Evolutionary conservation across 129 eudicot species (phyloP), one percentile per base, ranked within the genome.

Genomic region (Pulicaria dysenterica): DNA sequence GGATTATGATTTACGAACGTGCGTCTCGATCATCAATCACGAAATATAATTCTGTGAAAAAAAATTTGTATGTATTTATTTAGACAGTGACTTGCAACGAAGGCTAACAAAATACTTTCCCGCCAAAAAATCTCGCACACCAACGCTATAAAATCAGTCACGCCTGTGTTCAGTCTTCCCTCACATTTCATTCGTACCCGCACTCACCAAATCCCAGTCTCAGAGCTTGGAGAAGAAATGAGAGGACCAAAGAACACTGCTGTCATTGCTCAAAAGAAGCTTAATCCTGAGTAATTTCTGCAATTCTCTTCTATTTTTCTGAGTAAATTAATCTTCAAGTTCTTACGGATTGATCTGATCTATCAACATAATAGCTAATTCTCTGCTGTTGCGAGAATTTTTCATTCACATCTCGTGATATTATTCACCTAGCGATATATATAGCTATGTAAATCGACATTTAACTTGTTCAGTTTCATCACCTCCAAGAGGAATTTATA

Each of bases 231-330:
- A 43, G 62, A 5, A 58, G 64, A 54, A 59, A 78, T 83, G 83
- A 78, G 79, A 74, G 86, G 73, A 69, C 80, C 82, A 1, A 74
- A 74, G 63, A 68, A 5, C 70, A 51, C 60, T 36, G 77, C 80
- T 48, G 17, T 42, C 48, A 42, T 83, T 8, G 83, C 80, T 49
- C 78, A 74, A 31, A 83, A 78, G 74, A 78, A 69, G 73, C 80
- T 73, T 24, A 54, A 54, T 58, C 37, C 78, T 15, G 73, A 76
- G 81, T 76, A 76, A 50, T 36, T 47, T 14, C 34, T n/a, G 67
- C 54, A 17, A 45, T n/a, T 19, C 14, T 72, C 45, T 58, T 58
- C 49, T 40, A 7, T 58, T 37, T 48, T 1, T 46, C 11, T 8
- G 34, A 15, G 1, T 24, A 24, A 24, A 24, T 24, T 38, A 10